Conservation (phyloP, 495 filamentous ascomycete genomes). For the Lindgomyces ingoldianus region DNA sequence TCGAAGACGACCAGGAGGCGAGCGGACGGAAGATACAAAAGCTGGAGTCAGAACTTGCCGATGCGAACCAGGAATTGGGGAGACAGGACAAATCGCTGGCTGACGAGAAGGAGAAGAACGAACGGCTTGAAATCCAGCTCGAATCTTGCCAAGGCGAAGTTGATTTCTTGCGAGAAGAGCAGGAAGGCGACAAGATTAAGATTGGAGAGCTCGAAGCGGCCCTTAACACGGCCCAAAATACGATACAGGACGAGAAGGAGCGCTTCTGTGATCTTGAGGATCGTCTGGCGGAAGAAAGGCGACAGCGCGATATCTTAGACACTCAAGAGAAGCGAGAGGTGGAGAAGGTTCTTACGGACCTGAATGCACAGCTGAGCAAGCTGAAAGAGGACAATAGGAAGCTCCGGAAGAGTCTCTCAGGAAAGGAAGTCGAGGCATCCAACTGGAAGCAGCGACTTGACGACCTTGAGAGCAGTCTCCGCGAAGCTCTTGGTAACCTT, state of each 20-base stretch:
- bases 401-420: slow-evolving; percentile 76
- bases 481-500: slow-evolving; percentile 79
- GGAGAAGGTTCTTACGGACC: slow-evolving; percentile 75
- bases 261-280: slow-evolving; percentile 76
- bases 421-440: slow-evolving; percentile 81
- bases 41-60: slow-evolving; percentile 45
- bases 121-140: slow-evolving; percentile 82
- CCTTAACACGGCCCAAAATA: slow-evolving; percentile 70
- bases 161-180: slow-evolving; percentile 91
- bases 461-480: slow-evolving; percentile 84
- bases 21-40: slow-evolving; percentile 43
- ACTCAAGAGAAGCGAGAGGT: slow-evolving; percentile 86
- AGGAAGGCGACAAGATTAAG: slow-evolving; percentile 96
- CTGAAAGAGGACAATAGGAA: slow-evolving; percentile 85
- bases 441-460: slow-evolving; percentile 86
- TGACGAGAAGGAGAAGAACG: slow-evolving; percentile 76
- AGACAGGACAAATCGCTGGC: slow-evolving; percentile 62
- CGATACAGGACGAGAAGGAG: slow-evolving; percentile 77
- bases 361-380: slow-evolving; percentile 75
- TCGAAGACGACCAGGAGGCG: slow-evolving; percentile 75
- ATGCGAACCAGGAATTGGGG: slow-evolving; percentile 51
- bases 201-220: slow-evolving; percentile 88
- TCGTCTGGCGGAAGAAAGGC: slow-evolving; percentile 72
- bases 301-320: slow-evolving; percentile 83
- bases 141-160: slow-evolving; percentile 93